These are phyloP conservation scores for Hypoxylon sp. DNA, from an alignment of 2,329 filamentous ascomycete genomes.

Conservation along the genomic window DNA sequence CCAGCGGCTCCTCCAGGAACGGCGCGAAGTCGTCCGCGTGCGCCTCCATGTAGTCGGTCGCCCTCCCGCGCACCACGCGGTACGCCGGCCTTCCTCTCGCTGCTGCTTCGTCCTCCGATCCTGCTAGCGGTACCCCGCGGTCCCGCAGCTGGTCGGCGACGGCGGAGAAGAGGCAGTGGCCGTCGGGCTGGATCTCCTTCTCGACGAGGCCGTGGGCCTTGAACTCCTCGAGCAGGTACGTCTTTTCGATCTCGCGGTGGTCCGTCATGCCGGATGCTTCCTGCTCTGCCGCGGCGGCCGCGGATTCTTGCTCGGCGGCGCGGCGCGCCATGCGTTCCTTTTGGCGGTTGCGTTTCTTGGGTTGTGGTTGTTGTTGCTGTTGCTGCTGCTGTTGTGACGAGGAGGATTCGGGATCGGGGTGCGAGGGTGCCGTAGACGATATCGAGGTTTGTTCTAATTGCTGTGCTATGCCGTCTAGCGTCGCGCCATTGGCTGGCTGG, in stretches of 20 bases:
- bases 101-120: constrained; percentile 38
- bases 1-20: constrained; percentile 86
- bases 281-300: constrained; percentile 73
- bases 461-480: constrained; percentile 39
- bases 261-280: constrained; percentile 83
- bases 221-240: constrained; percentile 77
- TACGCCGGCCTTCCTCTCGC: constrained; percentile 62
- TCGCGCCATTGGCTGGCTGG: constrained; percentile 30
- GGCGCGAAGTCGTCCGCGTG: constrained; percentile 85
- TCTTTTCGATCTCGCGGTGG: constrained; percentile 75
- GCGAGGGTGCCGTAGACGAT: constrained; percentile 27
- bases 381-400: too few relatives aligned
- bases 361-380: constrained; percentile 40
- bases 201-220: constrained; percentile 73
- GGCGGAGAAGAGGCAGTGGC: constrained; percentile 94
- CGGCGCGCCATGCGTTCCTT: constrained; percentile 91
- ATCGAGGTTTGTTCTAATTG: constrained; percentile 37
- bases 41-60: constrained; percentile 79
- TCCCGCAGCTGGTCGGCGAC: constrained; percentile 83
- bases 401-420: constrained; percentile 38
- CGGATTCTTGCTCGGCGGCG: constrained; percentile 83
- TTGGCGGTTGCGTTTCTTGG: constrained; percentile 87
- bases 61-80: constrained; percentile 73
- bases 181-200: constrained; percentile 86
- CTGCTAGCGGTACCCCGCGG: constrained; percentile 60